Base-by-base conservation (phyloP, 2,329 filamentous ascomycete species). In the Alternaria ethzedia region DNA sequence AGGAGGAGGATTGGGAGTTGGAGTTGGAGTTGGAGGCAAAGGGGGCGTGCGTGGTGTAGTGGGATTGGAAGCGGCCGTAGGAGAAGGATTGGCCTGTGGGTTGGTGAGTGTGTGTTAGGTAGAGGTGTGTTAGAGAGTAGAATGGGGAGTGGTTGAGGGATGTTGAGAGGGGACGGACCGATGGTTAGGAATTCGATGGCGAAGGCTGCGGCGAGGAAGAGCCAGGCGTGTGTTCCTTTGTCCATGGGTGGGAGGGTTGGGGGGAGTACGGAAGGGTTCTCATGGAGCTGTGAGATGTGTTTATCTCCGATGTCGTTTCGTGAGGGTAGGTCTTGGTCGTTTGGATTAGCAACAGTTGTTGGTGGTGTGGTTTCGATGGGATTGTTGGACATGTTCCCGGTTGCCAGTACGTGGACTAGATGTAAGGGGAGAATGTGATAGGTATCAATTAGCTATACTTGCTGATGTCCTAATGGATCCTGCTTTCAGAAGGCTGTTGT, bases 1-100 rank as follows among this genome's bases (percentile, higher is more conserved):
- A 17, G 2, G 83, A 9, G 15, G 32, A n/a, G 28, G 28, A 30
- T 30, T 30, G 28, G 28, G 28, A 30, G 23, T 23, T 4, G 10
- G 23, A 7, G 23, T 1, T 10, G 25, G 25, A 11, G 11, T 0
- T 13, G 28, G 59, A 91, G 91, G 2, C 15, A 3, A 41, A 41
- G 87, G 85, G 5, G 83, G 83, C 63, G 89, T 83, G 2, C 6
- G 82, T 85, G 44, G 82, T 85, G 76, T 92, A 92, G 77, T 91
- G 90, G 55, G 89, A 84, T 68, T 91, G 89, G 73, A 92, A 92
- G 28, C 92, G 84, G 47, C 90, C 90, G 74, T 89, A 93, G 0
- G 88, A 85, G 59, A 89, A 89, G 0, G 89, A 86, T 63, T 91
- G 90, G 5, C 89, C 89, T 91, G 50, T 2, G 28, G 46, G 36